Evolutionary conservation across 805 yeast genomes (phyloP).

Genomic region (Candida multigemmis): DNA sequence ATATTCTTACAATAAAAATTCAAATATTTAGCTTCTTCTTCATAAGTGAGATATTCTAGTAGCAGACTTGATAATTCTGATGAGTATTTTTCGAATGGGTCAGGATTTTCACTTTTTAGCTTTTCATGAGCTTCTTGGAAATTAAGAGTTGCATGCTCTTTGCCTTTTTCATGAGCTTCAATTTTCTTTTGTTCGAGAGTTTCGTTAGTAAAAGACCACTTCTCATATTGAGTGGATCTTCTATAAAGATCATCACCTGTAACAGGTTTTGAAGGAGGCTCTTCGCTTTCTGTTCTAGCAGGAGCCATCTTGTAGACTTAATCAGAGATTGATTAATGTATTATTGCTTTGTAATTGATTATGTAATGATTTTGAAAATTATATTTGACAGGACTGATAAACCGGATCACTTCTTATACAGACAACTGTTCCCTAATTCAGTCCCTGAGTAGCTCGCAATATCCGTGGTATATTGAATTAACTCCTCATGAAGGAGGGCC

Average conservation of each 20-base stretch:
- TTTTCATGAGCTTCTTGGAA: constrained; percentile 14
- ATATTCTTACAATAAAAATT: constrained; percentile 66
- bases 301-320: too few relatives aligned
- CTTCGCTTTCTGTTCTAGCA: too few relatives aligned
- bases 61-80: constrained; percentile 18
- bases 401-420: too few relatives aligned
- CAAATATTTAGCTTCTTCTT: constrained; percentile 66
- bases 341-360: too few relatives aligned
- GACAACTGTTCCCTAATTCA: too few relatives aligned
- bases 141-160: constrained; percentile 18
- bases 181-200: constrained; percentile 42
- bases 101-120: constrained; percentile 12
- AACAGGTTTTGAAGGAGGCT: too few relatives aligned
- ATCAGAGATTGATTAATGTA: too few relatives aligned
- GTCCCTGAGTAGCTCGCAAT: too few relatives aligned
- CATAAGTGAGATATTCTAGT: constrained; percentile 41
- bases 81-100: constrained; percentile 18
- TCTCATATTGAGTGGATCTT: constrained; percentile 70
- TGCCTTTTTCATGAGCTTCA: constrained; percentile 49
- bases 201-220: constrained; percentile 75
- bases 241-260: constrained; percentile 84
- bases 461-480: too few relatives aligned
- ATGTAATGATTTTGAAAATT: too few relatives aligned
- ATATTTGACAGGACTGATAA: too few relatives aligned
- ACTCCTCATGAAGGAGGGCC: too few relatives aligned